Percentiles rank a stretch among this genome's conserved stretches.
phyloP scores from a whole-genome alignment of 78 protist genomes.

The Blattamonas nauphoetae region DNA sequence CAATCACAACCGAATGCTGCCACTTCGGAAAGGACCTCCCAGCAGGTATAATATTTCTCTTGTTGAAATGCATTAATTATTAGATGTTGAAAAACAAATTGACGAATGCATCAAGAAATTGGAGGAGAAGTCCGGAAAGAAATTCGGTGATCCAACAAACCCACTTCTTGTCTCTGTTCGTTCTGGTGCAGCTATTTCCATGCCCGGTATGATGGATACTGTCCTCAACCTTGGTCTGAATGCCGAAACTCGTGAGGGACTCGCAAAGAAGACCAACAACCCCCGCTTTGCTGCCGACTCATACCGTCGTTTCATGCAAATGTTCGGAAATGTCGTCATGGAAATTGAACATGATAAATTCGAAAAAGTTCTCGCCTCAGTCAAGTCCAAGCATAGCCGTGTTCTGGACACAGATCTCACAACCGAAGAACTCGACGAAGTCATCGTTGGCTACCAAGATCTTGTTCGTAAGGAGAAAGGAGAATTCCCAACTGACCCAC shows the following conservation, averaged over 20 bases:
- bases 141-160: slow-evolving; percentile 38
- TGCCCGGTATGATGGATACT: slow-evolving; percentile 73
- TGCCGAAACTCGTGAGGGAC: slow-evolving; percentile 20
- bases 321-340: slow-evolving; percentile 57
- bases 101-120: neutral
- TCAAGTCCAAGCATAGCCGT: slow-evolving; percentile 13
- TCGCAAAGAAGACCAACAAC: slow-evolving; percentile 29
- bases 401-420: slow-evolving; percentile 37
- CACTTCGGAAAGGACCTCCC: neutral
- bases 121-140: slow-evolving; percentile 35
- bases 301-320: slow-evolving; percentile 60
- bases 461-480: neutral
- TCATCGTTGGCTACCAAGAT: slow-evolving; percentile 18
- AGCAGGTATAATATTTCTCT: too few species aligned
- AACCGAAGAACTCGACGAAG: slow-evolving; percentile 34
- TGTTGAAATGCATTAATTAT: too few species aligned
- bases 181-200: slow-evolving; percentile 52
- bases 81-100: slow-evolving; percentile 19
- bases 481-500: slow-evolving; percentile 59
- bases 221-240: slow-evolving; percentile 68
- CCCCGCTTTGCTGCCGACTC: slow-evolving; percentile 56
- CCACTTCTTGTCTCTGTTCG: slow-evolving; percentile 63
- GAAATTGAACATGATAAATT: slow-evolving; percentile 23
- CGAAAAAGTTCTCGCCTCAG: slow-evolving; percentile 28
- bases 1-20: slow-evolving; percentile 52